A percentile compares a stretch with the other conserved stretches of the same genome.
These are phyloP conservation scores for Ophiostoma tasmaniense DNA, from an alignment of 2,329 filamentous ascomycete genomes.

Conservation along the genomic window DNA sequence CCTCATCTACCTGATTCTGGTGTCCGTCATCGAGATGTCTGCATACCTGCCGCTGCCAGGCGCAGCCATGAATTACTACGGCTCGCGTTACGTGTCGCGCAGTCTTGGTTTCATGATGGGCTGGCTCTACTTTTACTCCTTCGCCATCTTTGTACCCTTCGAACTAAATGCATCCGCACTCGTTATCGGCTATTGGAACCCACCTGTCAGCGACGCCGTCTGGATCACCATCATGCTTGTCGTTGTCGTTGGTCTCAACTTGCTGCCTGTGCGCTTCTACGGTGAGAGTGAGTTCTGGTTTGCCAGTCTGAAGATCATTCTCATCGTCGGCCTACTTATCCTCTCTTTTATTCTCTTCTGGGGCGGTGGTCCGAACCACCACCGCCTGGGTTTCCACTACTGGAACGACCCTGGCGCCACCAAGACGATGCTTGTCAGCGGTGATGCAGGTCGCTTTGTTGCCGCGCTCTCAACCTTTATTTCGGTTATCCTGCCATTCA, in stretches of 20 bases:
- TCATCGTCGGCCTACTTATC: constrained; percentile 42
- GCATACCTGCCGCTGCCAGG: constrained; percentile 54
- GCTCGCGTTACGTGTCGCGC: constrained; percentile 34
- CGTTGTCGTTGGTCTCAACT: constrained; percentile 29
- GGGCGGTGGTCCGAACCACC: constrained; percentile 27
- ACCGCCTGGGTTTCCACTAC: constrained; percentile 17
- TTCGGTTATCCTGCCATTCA: constrained; percentile 27
- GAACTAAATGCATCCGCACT: constrained; percentile 34
- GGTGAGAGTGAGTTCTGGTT: constrained; percentile 19
- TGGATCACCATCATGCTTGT: constrained; percentile 32
- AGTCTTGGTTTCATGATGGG: constrained; percentile 29
- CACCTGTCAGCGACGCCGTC: constrained; percentile 31
- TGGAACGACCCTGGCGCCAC: constrained; percentile 33
- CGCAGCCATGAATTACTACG: constrained; percentile 59
- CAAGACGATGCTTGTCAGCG: constrained; percentile 32
- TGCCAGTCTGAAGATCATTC: constrained; percentile 35
- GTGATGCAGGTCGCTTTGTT: constrained; percentile 33
- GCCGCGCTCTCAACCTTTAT: constrained; percentile 37
- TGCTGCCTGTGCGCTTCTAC: constrained; percentile 22
- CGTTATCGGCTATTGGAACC: constrained; percentile 30
- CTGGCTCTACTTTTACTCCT: constrained; percentile 42
- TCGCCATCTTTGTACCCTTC: constrained; percentile 31
- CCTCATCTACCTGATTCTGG: constrained; percentile 56
- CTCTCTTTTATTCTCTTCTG: constrained; percentile 37
- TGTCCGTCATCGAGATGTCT: constrained; percentile 60